Evolutionary conservation across 768 basidiomycete species (phyloP).

Genomic region (Pleurotus salmoneostramineus): DNA sequence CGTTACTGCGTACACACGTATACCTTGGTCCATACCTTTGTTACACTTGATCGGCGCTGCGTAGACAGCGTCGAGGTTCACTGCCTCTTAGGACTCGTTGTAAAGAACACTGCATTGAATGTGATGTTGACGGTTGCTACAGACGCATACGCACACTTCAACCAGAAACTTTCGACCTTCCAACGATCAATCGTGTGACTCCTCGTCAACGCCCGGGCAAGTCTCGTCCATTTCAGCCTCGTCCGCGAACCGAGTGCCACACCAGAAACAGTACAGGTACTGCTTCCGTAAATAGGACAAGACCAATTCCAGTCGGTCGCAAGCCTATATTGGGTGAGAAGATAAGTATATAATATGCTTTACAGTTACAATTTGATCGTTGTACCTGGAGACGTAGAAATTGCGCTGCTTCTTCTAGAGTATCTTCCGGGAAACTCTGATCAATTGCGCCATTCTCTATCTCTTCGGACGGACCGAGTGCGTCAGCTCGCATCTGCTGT

Average conservation of each 20-base stretch:
- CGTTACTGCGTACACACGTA: neutral
- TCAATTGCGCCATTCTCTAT: slow-evolving; percentile 15
- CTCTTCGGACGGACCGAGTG: slow-evolving; percentile 45
- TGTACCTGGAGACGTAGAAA: slow-evolving; percentile 66
- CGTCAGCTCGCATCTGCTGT: slow-evolving; percentile 72
- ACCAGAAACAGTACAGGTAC: slow-evolving; percentile 86
- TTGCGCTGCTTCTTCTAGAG: slow-evolving; percentile 62
- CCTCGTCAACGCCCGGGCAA: slow-evolving; percentile 77
- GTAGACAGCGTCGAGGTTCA: no score
- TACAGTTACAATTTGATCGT: slow-evolving; percentile 6
- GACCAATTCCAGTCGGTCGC: slow-evolving; percentile 63
- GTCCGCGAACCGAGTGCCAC: slow-evolving; percentile 70
- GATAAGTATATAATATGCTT: slow-evolving; percentile 11
- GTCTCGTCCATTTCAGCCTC: slow-evolving; percentile 53
- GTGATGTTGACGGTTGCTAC: no score
- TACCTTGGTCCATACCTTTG: no score
- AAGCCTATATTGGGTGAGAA: slow-evolving; percentile 43
- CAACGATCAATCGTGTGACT: slow-evolving; percentile 61
- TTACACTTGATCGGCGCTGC: no score
- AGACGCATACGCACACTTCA: no score
- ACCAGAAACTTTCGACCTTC: no score
- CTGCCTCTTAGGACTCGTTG: neutral
- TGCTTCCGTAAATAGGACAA: slow-evolving; percentile 69
- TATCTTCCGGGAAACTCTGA: slow-evolving; percentile 44
- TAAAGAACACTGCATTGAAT: neutral